A percentile compares a stretch with the other conserved stretches of the same genome.
phyloP scores from a whole-genome alignment of 2,329 filamentous ascomycete genomes.

The Metarhizium humberi region DNA sequence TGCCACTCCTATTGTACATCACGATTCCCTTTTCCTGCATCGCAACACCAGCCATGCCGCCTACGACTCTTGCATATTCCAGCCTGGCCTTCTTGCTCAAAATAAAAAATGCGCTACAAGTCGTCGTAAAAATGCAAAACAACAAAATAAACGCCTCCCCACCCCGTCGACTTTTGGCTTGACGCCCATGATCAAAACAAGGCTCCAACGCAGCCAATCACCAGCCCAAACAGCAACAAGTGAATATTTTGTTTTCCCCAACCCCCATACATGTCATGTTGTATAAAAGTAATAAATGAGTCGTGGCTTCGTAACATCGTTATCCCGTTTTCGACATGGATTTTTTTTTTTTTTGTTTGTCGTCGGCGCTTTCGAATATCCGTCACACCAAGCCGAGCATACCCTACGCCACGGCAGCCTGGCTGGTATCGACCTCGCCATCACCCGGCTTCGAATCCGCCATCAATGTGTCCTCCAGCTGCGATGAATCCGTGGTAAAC shows the following conservation, averaged over 20 bases:
- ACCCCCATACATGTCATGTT: background rate
- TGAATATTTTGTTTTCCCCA: background rate
- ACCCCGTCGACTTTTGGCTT: background rate
- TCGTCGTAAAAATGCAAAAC: background rate
- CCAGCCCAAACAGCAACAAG: background rate
- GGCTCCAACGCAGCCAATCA: background rate
- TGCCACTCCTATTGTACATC: background rate
- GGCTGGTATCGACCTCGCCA: conserved; percentile 13
- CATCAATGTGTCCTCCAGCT: conserved; percentile 13
- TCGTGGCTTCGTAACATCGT: conserved; percentile 4
- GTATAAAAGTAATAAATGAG: background rate
- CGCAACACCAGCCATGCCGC: background rate
- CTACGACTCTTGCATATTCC: background rate
- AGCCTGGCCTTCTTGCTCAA: background rate
- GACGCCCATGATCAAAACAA: background rate
- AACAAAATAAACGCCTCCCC: background rate
- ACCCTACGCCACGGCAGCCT: background rate
- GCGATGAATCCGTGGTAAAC: conserved; percentile 9
- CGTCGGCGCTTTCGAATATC: background rate
- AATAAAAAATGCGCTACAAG: background rate
- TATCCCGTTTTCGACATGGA: background rate
- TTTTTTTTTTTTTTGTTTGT: no score
- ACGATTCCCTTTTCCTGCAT: background rate
- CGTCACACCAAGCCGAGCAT: background rate
- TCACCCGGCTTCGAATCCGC: conserved; percentile 15